phyloP scores from a whole-genome alignment of 2,329 filamentous ascomycete species.

The Colletotrichum tamarilloi region DNA sequence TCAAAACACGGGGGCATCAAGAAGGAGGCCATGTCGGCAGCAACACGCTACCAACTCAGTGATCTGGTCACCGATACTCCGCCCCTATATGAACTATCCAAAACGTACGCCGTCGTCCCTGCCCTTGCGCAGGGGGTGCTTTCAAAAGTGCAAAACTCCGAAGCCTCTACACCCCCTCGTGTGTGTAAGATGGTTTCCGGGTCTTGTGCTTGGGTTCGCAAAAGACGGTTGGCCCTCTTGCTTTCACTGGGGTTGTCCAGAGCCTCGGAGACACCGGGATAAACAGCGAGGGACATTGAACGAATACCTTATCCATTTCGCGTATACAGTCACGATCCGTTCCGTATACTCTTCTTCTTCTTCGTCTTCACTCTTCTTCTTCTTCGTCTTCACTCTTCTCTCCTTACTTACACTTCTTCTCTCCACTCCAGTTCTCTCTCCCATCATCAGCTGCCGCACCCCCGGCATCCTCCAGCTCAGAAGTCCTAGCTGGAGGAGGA shows the following conservation, averaged over 20 bases:
- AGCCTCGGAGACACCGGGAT: constrained; percentile 62
- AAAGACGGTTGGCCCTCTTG: constrained; percentile 43
- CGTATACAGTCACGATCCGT: not conserved
- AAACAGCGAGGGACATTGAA: constrained; percentile 59
- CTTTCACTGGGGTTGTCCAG: constrained; percentile 59
- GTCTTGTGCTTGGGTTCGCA: constrained; percentile 40
- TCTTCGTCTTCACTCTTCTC: not conserved
- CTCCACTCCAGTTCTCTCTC: constrained; percentile 49
- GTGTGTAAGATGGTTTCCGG: constrained; percentile 52
- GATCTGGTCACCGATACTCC: constrained; percentile 76
- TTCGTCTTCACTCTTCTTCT: not conserved
- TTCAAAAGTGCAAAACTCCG: not conserved
- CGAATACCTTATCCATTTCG: constrained; percentile 14
- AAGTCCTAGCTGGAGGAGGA: constrained; percentile 40
- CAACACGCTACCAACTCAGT: constrained; percentile 53
- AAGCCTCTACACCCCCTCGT: constrained; percentile 24
- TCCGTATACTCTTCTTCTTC: constrained; percentile 39
- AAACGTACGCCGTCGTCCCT: constrained; percentile 39
- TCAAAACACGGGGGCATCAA: constrained; percentile 53
- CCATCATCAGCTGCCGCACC: constrained; percentile 44
- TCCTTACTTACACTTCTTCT: constrained; percentile 10
- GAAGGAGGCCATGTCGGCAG: constrained; percentile 69
- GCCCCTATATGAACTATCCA: constrained; percentile 66
- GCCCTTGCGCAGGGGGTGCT: constrained; percentile 4
- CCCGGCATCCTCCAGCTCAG: constrained; percentile 42